Base-by-base conservation (phyloP, 1,284 basidiomycete species). In the Anthracocystis panici-leucophaei region DNA sequence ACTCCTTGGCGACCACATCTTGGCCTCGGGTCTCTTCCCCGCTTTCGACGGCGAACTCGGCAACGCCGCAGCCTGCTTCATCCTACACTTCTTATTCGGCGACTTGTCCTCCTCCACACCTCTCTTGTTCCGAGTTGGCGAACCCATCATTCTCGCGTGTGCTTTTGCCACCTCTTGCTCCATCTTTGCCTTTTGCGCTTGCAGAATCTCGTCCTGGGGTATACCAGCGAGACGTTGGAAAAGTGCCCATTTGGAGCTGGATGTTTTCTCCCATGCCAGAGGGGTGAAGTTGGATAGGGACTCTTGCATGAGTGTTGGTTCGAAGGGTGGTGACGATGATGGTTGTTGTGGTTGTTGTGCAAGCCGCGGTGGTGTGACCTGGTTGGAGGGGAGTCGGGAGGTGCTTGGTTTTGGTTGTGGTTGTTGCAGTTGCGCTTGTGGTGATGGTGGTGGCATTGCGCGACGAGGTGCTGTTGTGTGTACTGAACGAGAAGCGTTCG, bases 201-300 rank as follows among this genome's bases (percentile, higher is more conserved):
- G 33, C 18, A 41, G 23, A 6, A 67, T 61, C 18, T 59, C 46
- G 0, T 62, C 42, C 31, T 62, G 49, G 2, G 63, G 49, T 18
- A 65, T 11, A 3, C 75, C 75, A 2, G 70, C 70, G 12, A 67
- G 57, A 14, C 75, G 66, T 21, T 77, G 61, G 38, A 63, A 66
- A 9, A 69, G 27, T 0, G 66, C 56, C 53, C 67, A 44, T 12
- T 60, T 52, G 16, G 27, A 44, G 14, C 21, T 49, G 7, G 46
- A 21, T 6, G 50, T 31, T 9, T 42, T 45, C 33, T 63, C 59
- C 75, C 75, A 77, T 0, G 65, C 27, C 14, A 64, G 66, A 12
- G 62, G 70, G 8, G 66, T 61, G 27, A 70, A 70, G 40, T 69
- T 57, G 44, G 75, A 73, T 12, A 77, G 66, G 23, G 75, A 64